Conservation (phyloP, 1,284 basidiomycete species). For the Mycena citricolor region DNA sequence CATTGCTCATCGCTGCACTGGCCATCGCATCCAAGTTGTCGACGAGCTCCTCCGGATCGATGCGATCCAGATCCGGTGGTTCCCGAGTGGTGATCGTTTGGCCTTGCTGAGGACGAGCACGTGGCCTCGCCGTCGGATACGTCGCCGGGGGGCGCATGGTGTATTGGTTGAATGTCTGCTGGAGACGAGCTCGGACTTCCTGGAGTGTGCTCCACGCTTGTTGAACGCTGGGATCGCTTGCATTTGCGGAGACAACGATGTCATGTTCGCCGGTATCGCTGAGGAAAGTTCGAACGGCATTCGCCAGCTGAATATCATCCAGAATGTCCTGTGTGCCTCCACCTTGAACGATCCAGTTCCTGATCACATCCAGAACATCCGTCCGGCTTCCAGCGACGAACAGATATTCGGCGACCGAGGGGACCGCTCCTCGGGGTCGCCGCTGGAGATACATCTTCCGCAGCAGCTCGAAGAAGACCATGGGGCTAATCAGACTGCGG, state of each 20-base stretch:
- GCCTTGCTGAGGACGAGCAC: conserved; percentile 5
- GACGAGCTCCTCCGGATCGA: conserved; percentile 67
- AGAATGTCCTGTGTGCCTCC: conserved; percentile 74
- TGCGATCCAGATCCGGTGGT: conserved; percentile 65
- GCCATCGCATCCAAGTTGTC: conserved; percentile 75
- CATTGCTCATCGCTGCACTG: conserved; percentile 66
- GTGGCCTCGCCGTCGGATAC: conserved; percentile 27
- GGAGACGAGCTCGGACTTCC: conserved; percentile 42
- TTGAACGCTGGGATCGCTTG: conserved; percentile 41
- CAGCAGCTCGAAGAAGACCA: conserved; percentile 80
- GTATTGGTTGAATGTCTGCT: conserved; percentile 52
- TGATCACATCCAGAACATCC: conserved; percentile 63
- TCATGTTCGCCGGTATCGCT: conserved; percentile 46
- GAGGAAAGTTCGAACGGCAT: conserved; percentile 58
- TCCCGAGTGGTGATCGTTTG: conserved; percentile 34
- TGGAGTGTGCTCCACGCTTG: conserved; percentile 49
- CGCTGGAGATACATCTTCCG: conserved; percentile 66
- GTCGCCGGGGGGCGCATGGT: conserved; percentile 56
- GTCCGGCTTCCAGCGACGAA: conserved; percentile 45
- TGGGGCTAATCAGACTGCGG: conserved; percentile 73
- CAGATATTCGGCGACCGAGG: conserved; percentile 40
- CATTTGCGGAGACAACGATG: conserved; percentile 40
- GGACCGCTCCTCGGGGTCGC: conserved; percentile 40
- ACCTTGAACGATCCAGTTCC: conserved; percentile 68
- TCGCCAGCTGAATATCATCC: conserved; percentile 64